phyloP scores from a whole-genome alignment of 2,329 filamentous ascomycete genomes.

The Elsinoe fawcettii region DNA sequence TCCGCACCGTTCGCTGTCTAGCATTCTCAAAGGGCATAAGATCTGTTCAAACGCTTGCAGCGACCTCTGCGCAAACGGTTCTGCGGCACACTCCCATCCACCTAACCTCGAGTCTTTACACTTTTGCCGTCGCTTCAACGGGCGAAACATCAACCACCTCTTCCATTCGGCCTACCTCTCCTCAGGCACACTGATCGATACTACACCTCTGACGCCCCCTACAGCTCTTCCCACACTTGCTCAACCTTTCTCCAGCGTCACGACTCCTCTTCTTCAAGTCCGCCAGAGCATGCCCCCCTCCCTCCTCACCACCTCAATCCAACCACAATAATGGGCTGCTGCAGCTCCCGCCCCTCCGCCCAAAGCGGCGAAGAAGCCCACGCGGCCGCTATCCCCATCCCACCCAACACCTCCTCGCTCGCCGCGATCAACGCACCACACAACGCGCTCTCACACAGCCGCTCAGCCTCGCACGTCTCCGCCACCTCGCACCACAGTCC shows the following conservation, averaged over 20 bases:
- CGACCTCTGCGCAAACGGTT: neutral
- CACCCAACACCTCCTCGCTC: conserved; percentile 15
- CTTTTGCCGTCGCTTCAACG: neutral
- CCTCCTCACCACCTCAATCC: neutral
- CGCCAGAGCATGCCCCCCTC: neutral
- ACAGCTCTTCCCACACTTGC: neutral
- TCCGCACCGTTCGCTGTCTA: neutral
- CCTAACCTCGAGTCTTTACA: conserved; percentile 8
- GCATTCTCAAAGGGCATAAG: neutral
- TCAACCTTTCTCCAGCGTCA: neutral
- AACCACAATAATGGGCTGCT: conserved; percentile 16
- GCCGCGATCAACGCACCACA: conserved; percentile 15
- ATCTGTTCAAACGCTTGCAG: neutral
- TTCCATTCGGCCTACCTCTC: neutral
- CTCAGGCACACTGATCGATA: too few relatives aligned
- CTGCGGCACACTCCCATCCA: neutral
- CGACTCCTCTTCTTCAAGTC: neutral
- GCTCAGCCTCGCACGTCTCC: conserved; percentile 11
- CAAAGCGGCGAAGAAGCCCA: conserved; percentile 8
- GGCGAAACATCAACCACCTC: neutral
- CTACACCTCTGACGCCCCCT: too few relatives aligned
- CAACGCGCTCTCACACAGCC: neutral
- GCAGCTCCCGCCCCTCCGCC: conserved; percentile 16
- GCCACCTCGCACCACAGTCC: conserved; percentile 3
- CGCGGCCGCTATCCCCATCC: conserved; percentile 12